Base-by-base conservation (phyloP, 768 basidiomycete species). In the Tylopilus balloui region DNA sequence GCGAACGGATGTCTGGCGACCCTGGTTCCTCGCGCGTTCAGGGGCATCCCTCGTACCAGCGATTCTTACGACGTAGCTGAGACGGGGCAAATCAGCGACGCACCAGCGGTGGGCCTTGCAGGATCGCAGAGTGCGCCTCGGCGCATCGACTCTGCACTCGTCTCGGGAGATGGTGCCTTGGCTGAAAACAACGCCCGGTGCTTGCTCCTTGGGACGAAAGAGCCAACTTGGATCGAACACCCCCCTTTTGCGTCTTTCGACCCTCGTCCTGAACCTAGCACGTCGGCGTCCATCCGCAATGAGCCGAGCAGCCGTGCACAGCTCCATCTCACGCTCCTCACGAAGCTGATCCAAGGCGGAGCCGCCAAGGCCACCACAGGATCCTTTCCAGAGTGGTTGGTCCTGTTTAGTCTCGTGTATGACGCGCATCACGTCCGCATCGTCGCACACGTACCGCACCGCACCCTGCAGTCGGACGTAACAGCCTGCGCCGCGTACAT, bases 321-420 rank as follows among this genome's bases (percentile, higher is more conserved):
- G 19, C 14, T 19, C 34, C 50, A 63, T 39, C 56, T 59, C 20
- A 28, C 49, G 20, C 42, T n/a, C 36, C 56, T 65, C 35, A 28
- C 46, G 5, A 41, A 42, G 34, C 35, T 44, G 38, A 45, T 51
- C n/a, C 41, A 45, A 6, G 29, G 28, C 38, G 34, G 9, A 7
- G 3, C 27, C 7, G 15, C 20, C 37, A 37, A 21, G 20, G 3
- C 35, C 13, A 32, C 21, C 34, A 23, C 39, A 1, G 25, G 27
- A 36, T 17, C 48, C 37, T 54, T 59, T 42, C 63, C 63, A 13
- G 62, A 66, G 38, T 61, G 63, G 64, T 36, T 65, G 21, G 43
- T 64, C 0, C 39, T 61, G 10, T 64, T 66, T 27, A 59, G 59
- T 14, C 54, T 66, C 40, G 7, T 53, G n/a, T 64, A 54, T 17